These are phyloP conservation scores for Musa balbisiana DNA, from an alignment of 202 grass and related monocot species.

Conservation along the genomic window DNA sequence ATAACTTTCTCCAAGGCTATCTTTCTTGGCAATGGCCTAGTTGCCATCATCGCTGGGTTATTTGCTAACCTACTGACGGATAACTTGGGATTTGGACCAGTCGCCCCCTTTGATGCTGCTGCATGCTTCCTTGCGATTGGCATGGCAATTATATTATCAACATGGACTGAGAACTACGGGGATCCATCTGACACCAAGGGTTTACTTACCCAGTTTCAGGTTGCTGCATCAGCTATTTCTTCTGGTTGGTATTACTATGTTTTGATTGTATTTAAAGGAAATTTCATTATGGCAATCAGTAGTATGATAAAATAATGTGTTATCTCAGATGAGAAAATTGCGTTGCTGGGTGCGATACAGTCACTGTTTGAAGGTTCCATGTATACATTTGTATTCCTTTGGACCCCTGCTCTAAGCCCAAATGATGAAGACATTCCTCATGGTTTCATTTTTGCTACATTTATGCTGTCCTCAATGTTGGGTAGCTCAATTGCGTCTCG, in stretches of 20 bases:
- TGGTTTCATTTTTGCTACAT: conserved; percentile 24
- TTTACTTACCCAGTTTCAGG: conserved; percentile 21
- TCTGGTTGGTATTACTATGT: conserved; percentile 16
- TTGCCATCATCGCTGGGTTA: conserved; percentile 11
- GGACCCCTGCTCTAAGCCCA: conserved; percentile 23
- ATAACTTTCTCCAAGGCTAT: conserved; percentile 25
- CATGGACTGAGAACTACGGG: conserved; percentile 22
- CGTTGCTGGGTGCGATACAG: conserved; percentile 23
- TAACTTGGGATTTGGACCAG: conserved; percentile 20
- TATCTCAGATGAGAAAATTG: conserved; percentile 24
- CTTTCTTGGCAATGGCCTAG: conserved; percentile 23
- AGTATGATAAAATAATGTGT: not conserved
- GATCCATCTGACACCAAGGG: conserved; percentile 19
- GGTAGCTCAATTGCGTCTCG: conserved; percentile 23
- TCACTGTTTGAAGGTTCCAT: conserved; percentile 24
- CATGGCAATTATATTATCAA: conserved; percentile 22
- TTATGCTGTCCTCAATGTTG: conserved; percentile 19
- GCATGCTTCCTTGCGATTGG: conserved; percentile 22
- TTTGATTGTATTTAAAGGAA: not conserved
- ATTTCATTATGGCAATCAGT: not conserved
- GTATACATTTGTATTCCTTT: conserved; percentile 26
- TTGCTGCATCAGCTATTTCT: conserved; percentile 20
- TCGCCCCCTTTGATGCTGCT: conserved; percentile 22
- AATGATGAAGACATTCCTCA: conserved; percentile 24
- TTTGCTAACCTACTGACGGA: conserved; percentile 25